Base-by-base conservation (phyloP, 345 rosid species). In the Reutealis trisperma region DNA sequence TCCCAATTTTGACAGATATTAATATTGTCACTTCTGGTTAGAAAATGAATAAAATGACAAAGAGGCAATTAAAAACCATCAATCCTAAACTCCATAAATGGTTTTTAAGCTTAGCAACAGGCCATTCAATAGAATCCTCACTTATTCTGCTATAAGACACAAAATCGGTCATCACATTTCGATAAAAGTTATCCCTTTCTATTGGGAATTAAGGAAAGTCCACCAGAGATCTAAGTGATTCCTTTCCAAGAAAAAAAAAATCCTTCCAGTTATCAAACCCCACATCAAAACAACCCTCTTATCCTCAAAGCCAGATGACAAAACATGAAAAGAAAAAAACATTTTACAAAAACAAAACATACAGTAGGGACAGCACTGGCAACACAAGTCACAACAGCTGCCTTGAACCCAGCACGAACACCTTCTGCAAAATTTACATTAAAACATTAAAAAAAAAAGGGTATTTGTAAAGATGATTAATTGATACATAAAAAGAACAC, bases 371-470 rank as follows among this genome's bases (percentile, higher is more conserved):
- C 85, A 4, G 90, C 83, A 70, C 62, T 74, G 75, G 62, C 87
- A 47, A 84, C 90, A 60, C 76, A 74, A 1, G 85, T 63, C 14
- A 89, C 34, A 19, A 82, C 85, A 74, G 91, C 93, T 6, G 92
- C 91, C 80, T 88, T 91, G n/a, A 70, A 14, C 75, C 93, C 93
- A 19, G 90, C 93, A 41, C 85, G 84, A 66, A 79, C 87, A 57
- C 92, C 92, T 60, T 89, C 96, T 89, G 89, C 82, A 75, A 54
- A 73, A 55, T 55, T 47, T n/a, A 25, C 18, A 24, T 16, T 13
- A 45, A 16, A 51, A 67, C 51, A 12, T 4, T 5, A 18, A 27
- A 27, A 27, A 27, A 27, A 27, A 27, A 21, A 22, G 57, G 18
- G 55, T 8, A 47, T 1, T 22, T 32, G 70, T 27, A 25, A 37